Percentiles rank a stretch among this genome's conserved stretches.
phyloP scores from a whole-genome alignment of 2,329 filamentous ascomycete genomes.

The Ophiostoma piceae region DNA sequence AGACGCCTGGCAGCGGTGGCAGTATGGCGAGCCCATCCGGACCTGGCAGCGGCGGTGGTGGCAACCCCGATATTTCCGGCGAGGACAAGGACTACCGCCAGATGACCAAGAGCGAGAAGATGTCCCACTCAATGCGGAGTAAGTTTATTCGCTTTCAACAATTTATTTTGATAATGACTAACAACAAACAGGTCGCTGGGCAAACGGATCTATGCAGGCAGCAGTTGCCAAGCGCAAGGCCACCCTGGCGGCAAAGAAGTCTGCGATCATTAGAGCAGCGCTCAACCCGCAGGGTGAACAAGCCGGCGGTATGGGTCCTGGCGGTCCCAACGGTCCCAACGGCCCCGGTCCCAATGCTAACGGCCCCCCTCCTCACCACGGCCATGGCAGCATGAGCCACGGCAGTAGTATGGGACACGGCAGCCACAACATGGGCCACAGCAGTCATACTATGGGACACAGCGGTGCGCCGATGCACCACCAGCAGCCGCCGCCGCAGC shows the following conservation, averaged over 20 bases:
- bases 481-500: background rate
- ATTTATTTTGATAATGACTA: background rate
- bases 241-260: conserved; percentile 55
- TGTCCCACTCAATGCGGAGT: conserved; percentile 63
- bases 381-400: conserved; percentile 7
- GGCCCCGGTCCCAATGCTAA: background rate
- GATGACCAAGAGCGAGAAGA: conserved; percentile 62
- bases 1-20: conserved; percentile 9
- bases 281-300: conserved; percentile 24
- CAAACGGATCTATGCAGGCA: conserved; percentile 54
- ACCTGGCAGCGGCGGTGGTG: background rate
- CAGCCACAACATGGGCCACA: background rate
- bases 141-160: conserved; percentile 31
- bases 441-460: background rate
- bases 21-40: conserved; percentile 7
- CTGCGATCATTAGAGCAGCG: conserved; percentile 19
- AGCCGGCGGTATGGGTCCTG: background rate
- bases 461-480: background rate
- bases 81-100: conserved; percentile 52
- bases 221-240: conserved; percentile 58
- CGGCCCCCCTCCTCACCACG: background rate
- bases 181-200: conserved; percentile 48
- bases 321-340: background rate
- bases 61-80: background rate
- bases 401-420: background rate